Evolutionary conservation across 305 asterid genomes (phyloP), one percentile per base, ranked within the genome.

Genomic region (Solanum hybrid): DNA sequence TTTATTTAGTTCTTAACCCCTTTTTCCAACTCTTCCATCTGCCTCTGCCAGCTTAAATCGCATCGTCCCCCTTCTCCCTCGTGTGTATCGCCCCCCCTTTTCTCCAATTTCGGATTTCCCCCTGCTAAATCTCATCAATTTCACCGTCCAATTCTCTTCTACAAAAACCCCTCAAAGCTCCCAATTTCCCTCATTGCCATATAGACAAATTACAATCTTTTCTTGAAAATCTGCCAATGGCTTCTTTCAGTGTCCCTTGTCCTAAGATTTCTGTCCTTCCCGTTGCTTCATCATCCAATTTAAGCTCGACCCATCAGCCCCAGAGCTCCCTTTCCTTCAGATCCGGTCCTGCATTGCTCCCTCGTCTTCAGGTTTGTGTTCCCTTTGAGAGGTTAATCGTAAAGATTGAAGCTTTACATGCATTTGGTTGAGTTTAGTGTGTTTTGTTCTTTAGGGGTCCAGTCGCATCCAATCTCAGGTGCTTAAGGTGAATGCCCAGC

Each of bases 271-370:
- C 87, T 37, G 86, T 81, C 31, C 82, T 88, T 0, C 24, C 85
- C 0, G 77, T 36, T 80, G 89, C 86, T 45, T 88, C 89, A 11
- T 72, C 89, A 12, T 27, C 73, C 64, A 51, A 78, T 60, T 76
- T 42, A 24, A 79, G 31, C 87, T 51, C 73, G 12, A 79, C 36
- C 56, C 77, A 45, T 32, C 89, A 27, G 12, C 87, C 85, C 86
- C 89, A 78, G 4, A n/a, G 17, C 29, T 88, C 89, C 64, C 19
- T 88, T 88, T 78, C 87, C 34, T 88, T 88, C 78, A 88, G 89
- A 88, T 88, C 89, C 78, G 77, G 78, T 26, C 89, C 87, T 81
- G 89, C 87, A 88, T 78, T 88, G 89, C 29, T 88, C 86, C 89
- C 82, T 75, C 76, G 75, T 26, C 56, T 76, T 79, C 89, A 88